A percentile compares a stretch with the other conserved stretches of the same genome.
Conservation (phyloP, 768 basidiomycete species). For the Rossbeevera mucosa region DNA sequence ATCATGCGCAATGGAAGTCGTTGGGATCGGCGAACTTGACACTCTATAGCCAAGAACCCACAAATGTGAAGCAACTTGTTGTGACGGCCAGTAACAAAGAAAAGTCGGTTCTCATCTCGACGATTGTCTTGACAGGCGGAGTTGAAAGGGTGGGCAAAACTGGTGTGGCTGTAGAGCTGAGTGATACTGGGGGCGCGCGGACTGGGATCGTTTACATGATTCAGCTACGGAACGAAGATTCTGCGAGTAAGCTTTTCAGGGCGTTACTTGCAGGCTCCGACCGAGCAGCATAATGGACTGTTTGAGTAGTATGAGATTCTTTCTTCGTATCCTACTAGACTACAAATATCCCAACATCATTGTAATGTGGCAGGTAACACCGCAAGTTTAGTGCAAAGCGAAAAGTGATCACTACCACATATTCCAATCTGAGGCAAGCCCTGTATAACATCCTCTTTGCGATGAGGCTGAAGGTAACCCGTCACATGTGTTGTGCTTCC, state of each 20-base stretch:
- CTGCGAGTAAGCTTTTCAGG: slow-evolving; percentile 81
- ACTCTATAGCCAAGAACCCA: slow-evolving; percentile 79
- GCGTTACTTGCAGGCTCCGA: slow-evolving; percentile 85
- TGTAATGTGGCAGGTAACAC: slow-evolving; percentile 10
- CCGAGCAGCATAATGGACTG: slow-evolving; percentile 38
- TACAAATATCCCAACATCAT: slow-evolving; percentile 3
- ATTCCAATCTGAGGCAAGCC: slow-evolving; percentile 80
- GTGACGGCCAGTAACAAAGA: slow-evolving; percentile 81
- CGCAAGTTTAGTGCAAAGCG: slow-evolving; percentile 62
- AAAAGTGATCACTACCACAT: slow-evolving; percentile 85
- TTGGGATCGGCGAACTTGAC: slow-evolving; percentile 84
- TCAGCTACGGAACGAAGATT: slow-evolving; percentile 84
- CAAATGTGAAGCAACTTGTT: slow-evolving; percentile 92
- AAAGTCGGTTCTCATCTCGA: slow-evolving; percentile 81
- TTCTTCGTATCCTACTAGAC: slow-evolving; percentile 7
- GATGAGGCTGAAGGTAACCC: slow-evolving; percentile 61
- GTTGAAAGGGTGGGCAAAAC: slow-evolving; percentile 99
- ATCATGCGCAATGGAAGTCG: slow-evolving; percentile 97
- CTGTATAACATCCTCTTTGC: slow-evolving; percentile 50
- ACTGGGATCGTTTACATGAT: slow-evolving; percentile 98
- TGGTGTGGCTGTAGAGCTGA: slow-evolving; percentile 93
- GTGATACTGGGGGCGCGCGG: slow-evolving; percentile 75
- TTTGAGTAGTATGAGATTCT: not conserved
- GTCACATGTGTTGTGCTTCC: slow-evolving; percentile 34
- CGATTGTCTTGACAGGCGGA: slow-evolving; percentile 92